Evolutionary conservation across 306 rosid species (phyloP).

Genomic region (Citrullus colocynthis): DNA sequence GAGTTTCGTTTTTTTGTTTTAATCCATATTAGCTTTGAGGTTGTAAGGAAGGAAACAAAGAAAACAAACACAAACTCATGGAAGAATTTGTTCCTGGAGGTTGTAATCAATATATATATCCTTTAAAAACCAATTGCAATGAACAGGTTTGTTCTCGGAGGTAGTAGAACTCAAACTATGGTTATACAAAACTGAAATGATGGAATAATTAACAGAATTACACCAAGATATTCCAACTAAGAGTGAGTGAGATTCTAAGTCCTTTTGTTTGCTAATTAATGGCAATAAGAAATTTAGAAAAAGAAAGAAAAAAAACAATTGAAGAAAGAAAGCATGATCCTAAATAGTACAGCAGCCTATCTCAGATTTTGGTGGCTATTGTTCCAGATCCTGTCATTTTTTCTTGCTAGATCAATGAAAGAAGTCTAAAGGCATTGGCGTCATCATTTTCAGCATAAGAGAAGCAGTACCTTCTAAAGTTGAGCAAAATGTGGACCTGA

Average conservation of each 20-base stretch:
- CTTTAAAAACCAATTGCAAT: background rate
- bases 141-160: background rate
- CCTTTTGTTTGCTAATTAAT: background rate
- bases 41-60: no score
- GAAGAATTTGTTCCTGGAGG: no score
- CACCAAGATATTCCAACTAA: background rate
- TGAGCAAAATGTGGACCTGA: background rate
- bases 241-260: background rate
- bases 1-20: no score
- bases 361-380: background rate
- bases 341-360: slow-evolving; percentile 1
- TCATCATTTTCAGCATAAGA: background rate
- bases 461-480: background rate
- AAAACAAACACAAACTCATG: no score
- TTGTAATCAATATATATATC: background rate
- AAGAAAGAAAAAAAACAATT: background rate
- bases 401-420: background rate
- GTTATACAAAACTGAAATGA: background rate
- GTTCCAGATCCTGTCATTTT: background rate
- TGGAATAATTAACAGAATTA: background rate
- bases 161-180: background rate
- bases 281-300: background rate
- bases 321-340: background rate
- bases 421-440: background rate
- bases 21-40: background rate